Percentiles rank a stretch among this genome's conserved stretches.
These are phyloP conservation scores for Hericium coralloides DNA, from an alignment of 768 basidiomycete genomes.

Conservation along the genomic window DNA sequence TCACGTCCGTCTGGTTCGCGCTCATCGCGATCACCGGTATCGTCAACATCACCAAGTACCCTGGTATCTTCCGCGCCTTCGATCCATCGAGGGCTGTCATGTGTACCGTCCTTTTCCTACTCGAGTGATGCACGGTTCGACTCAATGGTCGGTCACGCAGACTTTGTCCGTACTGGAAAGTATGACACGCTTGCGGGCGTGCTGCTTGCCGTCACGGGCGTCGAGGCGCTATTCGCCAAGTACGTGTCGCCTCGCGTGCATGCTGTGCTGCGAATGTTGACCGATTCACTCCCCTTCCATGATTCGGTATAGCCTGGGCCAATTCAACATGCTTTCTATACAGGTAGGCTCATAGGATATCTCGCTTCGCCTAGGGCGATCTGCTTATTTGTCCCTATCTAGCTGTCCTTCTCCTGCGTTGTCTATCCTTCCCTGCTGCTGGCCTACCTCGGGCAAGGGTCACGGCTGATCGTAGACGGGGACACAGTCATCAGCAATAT, in stretches of 20 bases:
- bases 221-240: conserved; percentile 64
- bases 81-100: conserved; percentile 60
- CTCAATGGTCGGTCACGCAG: conserved; percentile 20
- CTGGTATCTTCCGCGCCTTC: conserved; percentile 55
- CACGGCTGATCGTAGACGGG: conserved; percentile 45
- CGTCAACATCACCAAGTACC: conserved; percentile 43
- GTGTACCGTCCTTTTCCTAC: conserved; percentile 29
- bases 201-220: conserved; percentile 59
- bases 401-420: conserved; percentile 35
- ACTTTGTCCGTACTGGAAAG: conserved; percentile 55
- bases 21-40: conserved; percentile 45
- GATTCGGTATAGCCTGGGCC: conserved; percentile 40
- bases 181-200: conserved; percentile 57
- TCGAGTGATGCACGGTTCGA: neutral
- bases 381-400: conserved; percentile 18
- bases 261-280: neutral
- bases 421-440: conserved; percentile 55
- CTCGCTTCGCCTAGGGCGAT: neutral
- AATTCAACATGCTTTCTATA: conserved; percentile 56
- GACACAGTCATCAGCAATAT: conserved; percentile 41
- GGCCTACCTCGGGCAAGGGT: conserved; percentile 67
- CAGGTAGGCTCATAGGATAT: conserved; percentile 25
- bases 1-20: conserved; percentile 49
- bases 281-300: neutral
- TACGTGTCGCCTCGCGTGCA: conserved; percentile 19